Conservation (phyloP, 164 flowering plant genomes). For the Berberis vulgaris region DNA sequence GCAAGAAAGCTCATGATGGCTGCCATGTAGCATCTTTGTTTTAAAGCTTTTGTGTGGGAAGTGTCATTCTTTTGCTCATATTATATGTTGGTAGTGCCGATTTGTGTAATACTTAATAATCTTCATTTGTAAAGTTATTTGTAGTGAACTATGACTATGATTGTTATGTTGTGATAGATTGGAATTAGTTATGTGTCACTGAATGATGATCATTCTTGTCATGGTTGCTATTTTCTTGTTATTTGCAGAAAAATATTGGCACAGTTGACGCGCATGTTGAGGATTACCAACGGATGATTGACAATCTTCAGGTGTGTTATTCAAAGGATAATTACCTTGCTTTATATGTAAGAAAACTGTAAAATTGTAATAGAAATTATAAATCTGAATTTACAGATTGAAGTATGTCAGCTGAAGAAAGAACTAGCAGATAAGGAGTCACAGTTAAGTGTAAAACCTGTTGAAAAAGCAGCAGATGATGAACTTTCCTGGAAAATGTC, state of each 20-base stretch:
- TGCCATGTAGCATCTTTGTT: too few species aligned
- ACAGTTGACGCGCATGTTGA: conserved; percentile 77
- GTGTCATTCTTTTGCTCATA: too few species aligned
- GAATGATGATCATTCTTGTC: neutral
- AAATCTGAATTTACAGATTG: conserved; percentile 64
- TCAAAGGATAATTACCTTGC: neutral
- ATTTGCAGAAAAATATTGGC: conserved; percentile 75
- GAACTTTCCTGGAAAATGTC: conserved; percentile 64
- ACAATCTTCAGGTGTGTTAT: conserved; percentile 63
- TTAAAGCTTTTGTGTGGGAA: too few species aligned
- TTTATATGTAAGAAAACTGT: neutral
- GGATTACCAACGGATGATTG: conserved; percentile 90
- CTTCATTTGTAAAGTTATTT: too few species aligned
- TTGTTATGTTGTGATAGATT: too few species aligned
- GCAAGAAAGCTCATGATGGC: too few species aligned
- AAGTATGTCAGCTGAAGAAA: conserved; percentile 61
- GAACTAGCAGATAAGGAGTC: conserved; percentile 79
- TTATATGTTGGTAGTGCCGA: too few species aligned
- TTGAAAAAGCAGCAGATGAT: conserved; percentile 64
- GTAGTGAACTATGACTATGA: too few species aligned
- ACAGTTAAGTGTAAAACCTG: conserved; percentile 56
- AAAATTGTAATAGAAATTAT: conserved; percentile 1
- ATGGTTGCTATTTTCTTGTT: neutral
- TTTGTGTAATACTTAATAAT: too few species aligned
- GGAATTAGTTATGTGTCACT: neutral